Base-by-base conservation (phyloP, 2,329 filamentous ascomycete species). In the Diplodia intermedia region DNA sequence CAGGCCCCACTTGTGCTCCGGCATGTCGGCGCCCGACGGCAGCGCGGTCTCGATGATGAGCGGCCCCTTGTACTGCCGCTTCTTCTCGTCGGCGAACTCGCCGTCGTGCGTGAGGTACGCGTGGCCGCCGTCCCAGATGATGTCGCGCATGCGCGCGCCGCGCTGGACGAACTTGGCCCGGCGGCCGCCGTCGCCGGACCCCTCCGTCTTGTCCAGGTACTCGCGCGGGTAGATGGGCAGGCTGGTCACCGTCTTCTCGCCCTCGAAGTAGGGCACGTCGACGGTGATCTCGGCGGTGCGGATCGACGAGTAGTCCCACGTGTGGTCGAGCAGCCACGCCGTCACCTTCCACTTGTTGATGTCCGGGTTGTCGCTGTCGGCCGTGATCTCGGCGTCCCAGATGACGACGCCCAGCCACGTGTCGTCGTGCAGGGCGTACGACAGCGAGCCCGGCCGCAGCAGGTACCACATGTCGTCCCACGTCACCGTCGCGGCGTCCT, bases 391-490 rank as follows among this genome's bases (percentile, higher is more conserved):
- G 33, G 40, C 65, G 11, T 56, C 61, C 18, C 62, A 12, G n/a
- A 67, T 62, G 6, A 50, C 49, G 26, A 56, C 61, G 8, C 65
- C 65, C 11, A 67, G 20, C 55, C 20, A 20, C 14, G n/a, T 29
- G 5, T 31, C 33, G 11, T 67, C 65, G 4, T 43, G 9, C 15
- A 7, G 14, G n/a, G 31, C 36, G 49, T 67, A 67, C 1, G 65
- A 40, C 2, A 67, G 65, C 43, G 55, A 18, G 5, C 65, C 55
- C 4, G 65, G 65, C 2, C 65, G 55, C 6, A 67, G 47, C 26
- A 67, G 55, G 33, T 67, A 67, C 65, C 65, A 67, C 14, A 67
- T 14, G 55, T 67, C 65, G 9, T 67, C 49, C 20, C 31, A 67
- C 1, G 55, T 62, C 26, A 50, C 52, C 0, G 65, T 67, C 3